Conservation (phyloP, 2,329 filamentous ascomycete species). For the Talaromyces rugulosus region DNA sequence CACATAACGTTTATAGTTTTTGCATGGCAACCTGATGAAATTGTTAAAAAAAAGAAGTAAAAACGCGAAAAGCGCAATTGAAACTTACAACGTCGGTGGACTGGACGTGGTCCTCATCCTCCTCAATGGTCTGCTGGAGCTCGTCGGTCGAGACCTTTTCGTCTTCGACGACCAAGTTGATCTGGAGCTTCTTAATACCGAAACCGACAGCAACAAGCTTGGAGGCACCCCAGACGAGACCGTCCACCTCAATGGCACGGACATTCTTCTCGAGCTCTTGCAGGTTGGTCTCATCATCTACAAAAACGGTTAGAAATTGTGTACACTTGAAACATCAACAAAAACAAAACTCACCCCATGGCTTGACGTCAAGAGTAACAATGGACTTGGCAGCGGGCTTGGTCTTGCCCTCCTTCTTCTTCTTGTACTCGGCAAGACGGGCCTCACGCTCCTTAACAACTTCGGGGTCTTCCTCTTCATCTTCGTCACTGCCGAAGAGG, state of each 20-base stretch:
- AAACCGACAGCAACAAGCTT: constrained; percentile 88
- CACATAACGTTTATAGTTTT: constrained; percentile 66
- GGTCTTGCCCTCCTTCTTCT: constrained; percentile 80
- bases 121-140: constrained; percentile 80
- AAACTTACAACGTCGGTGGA: constrained; percentile 72
- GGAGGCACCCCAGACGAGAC: constrained; percentile 91
- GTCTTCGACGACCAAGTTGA: constrained; percentile 96
- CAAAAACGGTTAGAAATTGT: constrained; percentile 5
- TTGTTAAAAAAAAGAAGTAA: constrained; percentile 15
- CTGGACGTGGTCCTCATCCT: constrained; percentile 92
- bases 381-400: constrained; percentile 95
- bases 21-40: constrained; percentile 66
- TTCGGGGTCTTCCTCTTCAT: constrained; percentile 92
- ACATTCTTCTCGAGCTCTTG: constrained; percentile 73
- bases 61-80: not conserved
- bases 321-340: constrained; percentile 13
- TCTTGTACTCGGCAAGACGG: constrained; percentile 89
- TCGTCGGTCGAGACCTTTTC: constrained; percentile 88
- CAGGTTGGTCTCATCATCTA: constrained; percentile 93
- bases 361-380: constrained; percentile 94
- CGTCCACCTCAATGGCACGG: constrained; percentile 80
- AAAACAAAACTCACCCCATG: constrained; percentile 73
- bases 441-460: constrained; percentile 79
- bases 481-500: constrained; percentile 87
- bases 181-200: constrained; percentile 99